Conservation (phyloP, 495 filamentous ascomycete species). For the Neurospora tetrasperma region DNA sequence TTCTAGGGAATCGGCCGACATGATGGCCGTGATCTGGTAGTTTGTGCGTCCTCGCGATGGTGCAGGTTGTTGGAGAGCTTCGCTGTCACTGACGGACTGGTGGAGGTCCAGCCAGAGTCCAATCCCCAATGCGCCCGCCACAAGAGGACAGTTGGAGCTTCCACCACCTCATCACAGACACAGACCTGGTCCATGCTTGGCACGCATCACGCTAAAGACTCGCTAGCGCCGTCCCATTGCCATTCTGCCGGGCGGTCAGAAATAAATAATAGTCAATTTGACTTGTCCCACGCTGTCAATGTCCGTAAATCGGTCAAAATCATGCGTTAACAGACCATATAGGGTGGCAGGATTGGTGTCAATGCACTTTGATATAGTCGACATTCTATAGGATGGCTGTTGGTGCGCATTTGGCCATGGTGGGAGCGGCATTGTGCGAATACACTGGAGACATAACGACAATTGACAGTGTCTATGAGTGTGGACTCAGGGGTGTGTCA, state of each 20-base stretch:
- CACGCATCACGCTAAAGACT: constrained; percentile 10
- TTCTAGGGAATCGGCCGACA: constrained; percentile 29
- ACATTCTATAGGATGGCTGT: too few relatives aligned
- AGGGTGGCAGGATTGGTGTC: neutral
- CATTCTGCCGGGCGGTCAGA: constrained; percentile 14
- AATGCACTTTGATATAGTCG: neutral
- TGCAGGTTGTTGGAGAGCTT: constrained; percentile 14
- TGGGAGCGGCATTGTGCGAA: neutral
- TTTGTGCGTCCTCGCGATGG: constrained; percentile 23
- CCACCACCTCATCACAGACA: constrained; percentile 7
- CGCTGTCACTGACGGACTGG: neutral
- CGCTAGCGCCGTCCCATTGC: constrained; percentile 4
- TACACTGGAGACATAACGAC: neutral
- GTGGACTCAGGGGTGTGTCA: neutral
- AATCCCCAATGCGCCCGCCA: neutral
- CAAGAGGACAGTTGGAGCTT: constrained; percentile 37
- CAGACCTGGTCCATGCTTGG: constrained; percentile 14
- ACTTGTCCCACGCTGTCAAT: neutral
- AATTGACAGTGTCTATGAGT: neutral
- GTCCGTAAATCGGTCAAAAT: neutral
- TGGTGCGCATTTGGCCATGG: neutral
- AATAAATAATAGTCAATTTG: neutral
- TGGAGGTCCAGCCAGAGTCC: neutral
- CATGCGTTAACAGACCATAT: neutral
- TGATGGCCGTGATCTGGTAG: constrained; percentile 22